Percentiles rank a stretch among this genome's conserved stretches.
Evolutionary conservation across 306 rosid genomes (phyloP).

Genomic region (Malus sieversii): DNA sequence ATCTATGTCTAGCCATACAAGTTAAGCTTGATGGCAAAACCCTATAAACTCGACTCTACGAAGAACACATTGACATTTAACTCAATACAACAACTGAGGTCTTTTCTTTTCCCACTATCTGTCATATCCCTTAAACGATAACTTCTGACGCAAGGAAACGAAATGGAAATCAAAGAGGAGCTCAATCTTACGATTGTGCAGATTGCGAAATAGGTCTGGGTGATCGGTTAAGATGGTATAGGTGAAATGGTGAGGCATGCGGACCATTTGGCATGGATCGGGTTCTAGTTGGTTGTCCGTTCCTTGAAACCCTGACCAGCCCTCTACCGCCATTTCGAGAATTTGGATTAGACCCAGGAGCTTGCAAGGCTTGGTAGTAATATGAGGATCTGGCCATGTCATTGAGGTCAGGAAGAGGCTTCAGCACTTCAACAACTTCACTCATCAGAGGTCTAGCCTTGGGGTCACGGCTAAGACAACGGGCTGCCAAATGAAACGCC

Average conservation of each 20-base stretch:
- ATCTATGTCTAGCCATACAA: neutral
- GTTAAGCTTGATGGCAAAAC: neutral
- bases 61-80: neutral
- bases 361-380: constrained; percentile 13
- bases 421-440: constrained; percentile 34
- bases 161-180: neutral
- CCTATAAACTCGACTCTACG: neutral
- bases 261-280: constrained; percentile 25
- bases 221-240: constrained; percentile 15
- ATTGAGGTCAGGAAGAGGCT: constrained; percentile 14
- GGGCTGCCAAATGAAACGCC: constrained; percentile 30
- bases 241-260: constrained; percentile 20
- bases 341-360: constrained; percentile 9
- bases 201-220: constrained; percentile 12
- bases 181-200: constrained; percentile 2
- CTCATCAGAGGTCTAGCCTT: constrained; percentile 56
- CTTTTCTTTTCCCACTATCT: neutral
- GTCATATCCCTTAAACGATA: neutral
- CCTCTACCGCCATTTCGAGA: constrained; percentile 5
- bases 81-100: neutral
- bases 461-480: constrained; percentile 32
- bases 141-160: neutral
- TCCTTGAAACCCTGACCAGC: constrained; percentile 10
- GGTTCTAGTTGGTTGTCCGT: constrained; percentile 24
- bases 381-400: constrained; percentile 25